Evolutionary conservation across 129 eudicot genomes (phyloP).

Genomic region (Rutidosis leptorrhynchoides): DNA sequence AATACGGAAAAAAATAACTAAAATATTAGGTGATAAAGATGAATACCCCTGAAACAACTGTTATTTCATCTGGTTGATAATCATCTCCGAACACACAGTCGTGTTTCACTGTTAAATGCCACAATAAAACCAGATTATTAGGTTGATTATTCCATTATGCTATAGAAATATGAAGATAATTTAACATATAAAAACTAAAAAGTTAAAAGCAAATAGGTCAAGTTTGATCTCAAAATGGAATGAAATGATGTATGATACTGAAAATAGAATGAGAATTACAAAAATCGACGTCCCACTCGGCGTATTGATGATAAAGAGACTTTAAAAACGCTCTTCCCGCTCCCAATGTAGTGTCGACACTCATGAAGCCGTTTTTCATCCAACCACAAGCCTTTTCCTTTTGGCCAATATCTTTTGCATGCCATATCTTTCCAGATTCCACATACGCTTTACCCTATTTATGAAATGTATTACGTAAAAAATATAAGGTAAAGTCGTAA

Average conservation of each 20-base stretch:
- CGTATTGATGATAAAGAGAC: conserved; percentile 90
- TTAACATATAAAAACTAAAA: neutral
- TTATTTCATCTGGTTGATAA: conserved; percentile 64
- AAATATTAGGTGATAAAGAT: neutral
- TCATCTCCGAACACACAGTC: conserved; percentile 98
- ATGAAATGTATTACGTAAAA: neutral
- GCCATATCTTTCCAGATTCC: conserved; percentile 71
- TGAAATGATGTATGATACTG: neutral
- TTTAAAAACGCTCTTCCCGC: conserved; percentile 91
- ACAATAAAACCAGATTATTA: neutral
- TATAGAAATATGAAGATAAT: neutral
- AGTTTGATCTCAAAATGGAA: neutral
- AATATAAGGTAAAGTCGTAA: neutral
- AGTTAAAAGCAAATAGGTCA: neutral
- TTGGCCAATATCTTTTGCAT: conserved; percentile 77
- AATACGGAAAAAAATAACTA: conserved; percentile 1
- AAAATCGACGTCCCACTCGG: conserved; percentile 90
- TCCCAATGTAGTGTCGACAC: conserved; percentile 72
- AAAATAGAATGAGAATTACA: conserved; percentile 42
- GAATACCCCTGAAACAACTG: conserved; percentile 67
- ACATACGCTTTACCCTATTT: conserved; percentile 71
- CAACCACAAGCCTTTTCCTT: conserved; percentile 75
- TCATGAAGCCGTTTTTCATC: conserved; percentile 94
- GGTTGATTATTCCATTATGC: neutral
- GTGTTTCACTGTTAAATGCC: conserved; percentile 58